Percentiles rank a stretch among this genome's conserved stretches.
phyloP scores from a whole-genome alignment of 2,329 filamentous ascomycete genomes.

The Ophiostoma fasciatum region DNA sequence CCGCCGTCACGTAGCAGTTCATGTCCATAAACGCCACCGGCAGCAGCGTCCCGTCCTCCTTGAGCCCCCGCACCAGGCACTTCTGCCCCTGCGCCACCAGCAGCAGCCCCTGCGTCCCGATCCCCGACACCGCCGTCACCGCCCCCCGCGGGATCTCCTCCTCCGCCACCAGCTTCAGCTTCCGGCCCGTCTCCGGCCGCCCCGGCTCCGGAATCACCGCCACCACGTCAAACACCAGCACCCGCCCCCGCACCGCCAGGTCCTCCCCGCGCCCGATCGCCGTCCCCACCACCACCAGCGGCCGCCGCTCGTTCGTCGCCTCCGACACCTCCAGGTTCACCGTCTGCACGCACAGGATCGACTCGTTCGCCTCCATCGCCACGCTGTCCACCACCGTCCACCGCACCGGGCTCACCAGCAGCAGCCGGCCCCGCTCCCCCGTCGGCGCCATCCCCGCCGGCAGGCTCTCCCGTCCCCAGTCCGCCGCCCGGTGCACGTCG shows the following conservation, averaged over 20 bases:
- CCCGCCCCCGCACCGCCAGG: slow-evolving; percentile 64
- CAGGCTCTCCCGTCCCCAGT: slow-evolving; percentile 62
- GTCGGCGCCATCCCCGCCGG: slow-evolving; percentile 50
- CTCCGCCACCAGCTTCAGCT: slow-evolving; percentile 70
- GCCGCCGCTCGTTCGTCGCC: slow-evolving; percentile 70
- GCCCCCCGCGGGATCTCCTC: slow-evolving; percentile 88
- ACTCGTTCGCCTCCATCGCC: slow-evolving; percentile 58
- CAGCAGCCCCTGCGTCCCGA: slow-evolving; percentile 77
- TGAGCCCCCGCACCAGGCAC: slow-evolving; percentile 88
- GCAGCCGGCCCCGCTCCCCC: slow-evolving; percentile 56
- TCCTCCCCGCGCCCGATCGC: slow-evolving; percentile 82
- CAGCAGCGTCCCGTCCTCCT: slow-evolving; percentile 83
- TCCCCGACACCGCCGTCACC: slow-evolving; percentile 71
- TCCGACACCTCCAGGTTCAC: slow-evolving; percentile 84
- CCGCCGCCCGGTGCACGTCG: slow-evolving; percentile 65
- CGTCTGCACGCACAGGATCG: slow-evolving; percentile 66
- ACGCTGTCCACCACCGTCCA: slow-evolving; percentile 69
- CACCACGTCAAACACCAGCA: slow-evolving; percentile 87
- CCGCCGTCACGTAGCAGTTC: slow-evolving; percentile 80
- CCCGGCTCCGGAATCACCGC: slow-evolving; percentile 81
- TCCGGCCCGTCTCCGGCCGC: slow-evolving; percentile 70
- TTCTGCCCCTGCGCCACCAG: slow-evolving; percentile 91
- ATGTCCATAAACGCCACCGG: slow-evolving; percentile 97
- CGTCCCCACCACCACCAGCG: slow-evolving; percentile 73
- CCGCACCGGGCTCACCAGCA: slow-evolving; percentile 61